These are phyloP conservation scores for Wickerhamomyces silvicola DNA, from an alignment of 805 yeast genomes.

Conservation along the genomic window DNA sequence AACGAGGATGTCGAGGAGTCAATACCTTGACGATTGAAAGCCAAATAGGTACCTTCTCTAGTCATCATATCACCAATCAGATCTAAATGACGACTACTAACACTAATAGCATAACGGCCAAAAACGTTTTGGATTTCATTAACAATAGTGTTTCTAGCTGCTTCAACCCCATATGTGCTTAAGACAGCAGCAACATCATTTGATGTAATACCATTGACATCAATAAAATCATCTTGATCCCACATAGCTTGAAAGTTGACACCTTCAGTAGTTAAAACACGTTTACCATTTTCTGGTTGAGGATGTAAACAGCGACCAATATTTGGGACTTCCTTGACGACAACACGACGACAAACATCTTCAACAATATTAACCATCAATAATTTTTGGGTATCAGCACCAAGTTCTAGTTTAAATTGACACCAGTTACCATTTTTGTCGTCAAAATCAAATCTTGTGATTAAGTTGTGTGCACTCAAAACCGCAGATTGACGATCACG, in stretches of 20 bases:
- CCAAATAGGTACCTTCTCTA: conserved; percentile 92
- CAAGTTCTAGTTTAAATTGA: conserved; percentile 75
- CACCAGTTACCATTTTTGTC: conserved; percentile 89
- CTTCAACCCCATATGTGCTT: conserved; percentile 94
- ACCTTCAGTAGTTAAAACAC: conserved; percentile 91
- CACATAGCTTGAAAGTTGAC: conserved; percentile 97
- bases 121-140: conserved; percentile 94
- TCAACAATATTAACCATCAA: conserved; percentile 97
- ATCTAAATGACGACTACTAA: conserved; percentile 89
- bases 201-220: conserved; percentile 83
- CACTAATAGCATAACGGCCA: conserved; percentile 92
- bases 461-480: conserved; percentile 61
- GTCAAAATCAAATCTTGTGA: conserved; percentile 82
- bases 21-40: conserved; percentile 97
- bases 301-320: conserved; percentile 94
- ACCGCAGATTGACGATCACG: conserved; percentile 83
- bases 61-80: conserved; percentile 99
- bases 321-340: conserved; percentile 84
- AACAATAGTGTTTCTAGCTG: conserved; percentile 96
- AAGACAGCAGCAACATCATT: conserved; percentile 91
- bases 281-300: conserved; percentile 57
- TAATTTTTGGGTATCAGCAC: conserved; percentile 83
- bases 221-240: conserved; percentile 91
- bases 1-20: conserved; percentile 92
- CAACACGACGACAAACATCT: conserved; percentile 81